Base-by-base conservation (phyloP, 2,329 filamentous ascomycete genomes). In the Corinectria fuckeliana region DNA sequence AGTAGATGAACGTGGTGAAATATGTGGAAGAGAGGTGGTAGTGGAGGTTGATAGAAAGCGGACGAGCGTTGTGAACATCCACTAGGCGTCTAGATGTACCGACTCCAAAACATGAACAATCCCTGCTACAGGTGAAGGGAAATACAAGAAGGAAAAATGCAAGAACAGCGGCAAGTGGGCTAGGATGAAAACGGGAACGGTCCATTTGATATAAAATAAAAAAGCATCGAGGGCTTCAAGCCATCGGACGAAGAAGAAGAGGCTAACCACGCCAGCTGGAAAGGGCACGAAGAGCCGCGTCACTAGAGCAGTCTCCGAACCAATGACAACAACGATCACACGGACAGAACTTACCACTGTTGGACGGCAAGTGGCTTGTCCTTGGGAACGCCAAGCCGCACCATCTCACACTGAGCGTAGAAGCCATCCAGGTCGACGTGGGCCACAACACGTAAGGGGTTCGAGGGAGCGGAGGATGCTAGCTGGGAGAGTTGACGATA, bases 381-480 rank as follows among this genome's bases (percentile, higher is more conserved):
- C 61, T 91, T 88, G 13, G 89, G 80, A 10, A 91, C 80, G 11
- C 88, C 88, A 42, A 98, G 82, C 7, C 95, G 88, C 9, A 97
- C 88, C 85, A 93, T 96, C 78, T 99, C 95, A 73, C 93, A 97
- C 80, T 99, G 95, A 3, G 91, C 91, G 75, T 99, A 99, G 77
- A 99, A 99, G 36, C 94, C 94, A 84, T 99, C 95, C 60, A 99
- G 88, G 71, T 99, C 95, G 63, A 98, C 88, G 75, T 97, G 93
- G 6, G 92, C 92, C 67, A 97, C 87, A 25, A 96, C 91, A 44
- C 95, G 88, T 32, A 99, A 82, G 1, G 94, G 94, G 50, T 87
- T 92, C 8, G 87, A 86, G 0, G 88, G 82, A 30, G 86, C 88
- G 66, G 85, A 92, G 9, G 88, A 83, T 6, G 88, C 86, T 57